phyloP scores from a whole-genome alignment of 495 filamentous ascomycete genomes.

The Trichoderma asperelloides region DNA sequence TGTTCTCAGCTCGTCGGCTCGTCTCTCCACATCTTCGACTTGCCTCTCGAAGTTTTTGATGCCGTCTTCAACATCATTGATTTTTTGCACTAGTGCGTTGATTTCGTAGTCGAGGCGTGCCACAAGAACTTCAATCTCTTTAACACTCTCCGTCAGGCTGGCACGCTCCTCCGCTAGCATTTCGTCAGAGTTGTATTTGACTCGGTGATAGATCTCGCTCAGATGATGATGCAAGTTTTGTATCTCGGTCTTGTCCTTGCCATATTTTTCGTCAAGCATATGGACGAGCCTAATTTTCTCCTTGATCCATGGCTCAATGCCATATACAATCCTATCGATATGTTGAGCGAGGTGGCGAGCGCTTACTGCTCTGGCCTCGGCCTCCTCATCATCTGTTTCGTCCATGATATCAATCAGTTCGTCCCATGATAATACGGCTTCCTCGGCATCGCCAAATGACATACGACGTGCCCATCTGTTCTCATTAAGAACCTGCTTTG shows the following conservation, averaged over 20 bases:
- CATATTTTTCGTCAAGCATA: constrained; percentile 50
- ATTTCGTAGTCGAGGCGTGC: constrained; percentile 95
- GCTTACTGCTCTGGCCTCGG: constrained; percentile 47
- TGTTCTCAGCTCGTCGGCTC: constrained; percentile 59
- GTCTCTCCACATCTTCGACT: constrained; percentile 67
- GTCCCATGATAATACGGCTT: constrained; percentile 71
- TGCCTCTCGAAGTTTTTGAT: constrained; percentile 72
- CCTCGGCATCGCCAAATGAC: constrained; percentile 84
- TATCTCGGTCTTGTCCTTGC: constrained; percentile 54
- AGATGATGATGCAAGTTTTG: constrained; percentile 60
- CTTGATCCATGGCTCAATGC: constrained; percentile 57
- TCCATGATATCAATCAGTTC: constrained; percentile 25
- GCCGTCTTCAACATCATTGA: constrained; percentile 82
- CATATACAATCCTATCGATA: constrained; percentile 38
- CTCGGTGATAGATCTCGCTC: constrained; percentile 50
- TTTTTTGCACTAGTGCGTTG: constrained; percentile 64
- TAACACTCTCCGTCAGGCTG: constrained; percentile 61
- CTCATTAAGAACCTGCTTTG: constrained; percentile 36
- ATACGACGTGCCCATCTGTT: constrained; percentile 68
- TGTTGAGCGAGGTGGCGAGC: constrained; percentile 48
- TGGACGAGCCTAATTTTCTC: constrained; percentile 54
- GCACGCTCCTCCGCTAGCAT: constrained; percentile 57
- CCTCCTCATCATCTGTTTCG: constrained; percentile 26
- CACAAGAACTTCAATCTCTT: constrained; percentile 71
- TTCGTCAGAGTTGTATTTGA: constrained; percentile 58